A percentile compares a stretch with the other conserved stretches of the same genome.
phyloP scores from a whole-genome alignment of 768 basidiomycete species.

The Tephrocybe sp. region DNA sequence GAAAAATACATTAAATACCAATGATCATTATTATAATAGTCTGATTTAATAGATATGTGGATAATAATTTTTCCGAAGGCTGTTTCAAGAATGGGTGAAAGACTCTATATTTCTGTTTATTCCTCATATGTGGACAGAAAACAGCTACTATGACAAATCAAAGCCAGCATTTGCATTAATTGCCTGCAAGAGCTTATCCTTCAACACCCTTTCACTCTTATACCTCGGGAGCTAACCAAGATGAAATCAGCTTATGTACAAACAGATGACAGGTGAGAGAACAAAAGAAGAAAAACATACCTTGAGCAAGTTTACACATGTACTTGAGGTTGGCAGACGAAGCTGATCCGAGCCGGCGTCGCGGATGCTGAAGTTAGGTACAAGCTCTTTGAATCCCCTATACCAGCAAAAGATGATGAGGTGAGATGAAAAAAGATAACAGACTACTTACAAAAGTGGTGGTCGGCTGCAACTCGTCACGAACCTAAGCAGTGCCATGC shows the following conservation, averaged over 20 bases:
- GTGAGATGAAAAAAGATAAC: not conserved
- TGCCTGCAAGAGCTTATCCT: conserved; percentile 79
- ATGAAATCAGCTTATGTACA: not conserved
- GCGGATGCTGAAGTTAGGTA: conserved; percentile 86
- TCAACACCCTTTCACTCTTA: conserved; percentile 56
- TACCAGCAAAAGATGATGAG: not conserved
- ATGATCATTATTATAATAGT: not conserved
- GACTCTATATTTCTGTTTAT: conserved; percentile 27
- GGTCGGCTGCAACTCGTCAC: conserved; percentile 92
- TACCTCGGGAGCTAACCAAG: conserved; percentile 64
- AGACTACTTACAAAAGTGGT: conserved; percentile 65
- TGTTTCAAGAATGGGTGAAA: conserved; percentile 18
- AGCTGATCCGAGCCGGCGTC: conserved; percentile 72
- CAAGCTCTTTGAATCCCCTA: conserved; percentile 83
- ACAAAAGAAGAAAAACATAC: conserved; percentile 28
- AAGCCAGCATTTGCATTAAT: conserved; percentile 90
- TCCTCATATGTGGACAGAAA: too few relatives aligned
- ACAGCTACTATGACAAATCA: conserved; percentile 79
- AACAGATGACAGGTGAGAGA: not conserved
- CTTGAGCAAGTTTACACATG: conserved; percentile 93
- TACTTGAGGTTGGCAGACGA: conserved; percentile 74
- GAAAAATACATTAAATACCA: not conserved
- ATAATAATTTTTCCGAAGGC: not conserved
- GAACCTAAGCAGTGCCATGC: conserved; percentile 77
- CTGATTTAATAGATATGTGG: not conserved